Conservation (phyloP, 129 eudicot genomes). For the Tagetes erecta region DNA sequence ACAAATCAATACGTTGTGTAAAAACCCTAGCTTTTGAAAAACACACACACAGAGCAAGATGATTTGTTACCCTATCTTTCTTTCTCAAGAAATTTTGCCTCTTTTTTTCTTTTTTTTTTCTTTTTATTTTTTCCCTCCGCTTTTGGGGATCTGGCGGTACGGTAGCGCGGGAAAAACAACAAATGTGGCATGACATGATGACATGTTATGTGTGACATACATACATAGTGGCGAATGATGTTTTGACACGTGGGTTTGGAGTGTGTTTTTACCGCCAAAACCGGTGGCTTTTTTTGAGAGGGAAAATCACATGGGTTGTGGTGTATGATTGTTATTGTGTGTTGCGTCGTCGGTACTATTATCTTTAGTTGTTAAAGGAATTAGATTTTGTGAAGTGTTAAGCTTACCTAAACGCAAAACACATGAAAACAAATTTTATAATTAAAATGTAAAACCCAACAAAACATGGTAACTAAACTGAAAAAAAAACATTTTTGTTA, state of each 20-base stretch:
- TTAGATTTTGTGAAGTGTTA: too few relatives aligned
- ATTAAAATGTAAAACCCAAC: too few relatives aligned
- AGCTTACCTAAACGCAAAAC: too few relatives aligned
- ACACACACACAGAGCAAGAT: slow-evolving; percentile 11
- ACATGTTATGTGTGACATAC: slow-evolving; percentile 33
- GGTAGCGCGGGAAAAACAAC: slow-evolving; percentile 66
- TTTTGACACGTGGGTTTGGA: slow-evolving; percentile 14
- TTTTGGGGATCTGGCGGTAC: slow-evolving; percentile 48
- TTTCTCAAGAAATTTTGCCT: background rate
- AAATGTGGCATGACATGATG: slow-evolving; percentile 30
- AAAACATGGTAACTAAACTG: too few relatives aligned
- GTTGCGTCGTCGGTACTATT: slow-evolving; percentile 5
- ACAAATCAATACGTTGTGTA: background rate
- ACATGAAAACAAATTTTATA: too few relatives aligned
- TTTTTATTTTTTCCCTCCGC: slow-evolving; percentile 25
- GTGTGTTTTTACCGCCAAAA: slow-evolving; percentile 40
- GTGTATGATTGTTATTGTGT: slow-evolving; percentile 28
- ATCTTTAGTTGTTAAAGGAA: background rate
- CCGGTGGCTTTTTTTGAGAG: slow-evolving; percentile 26
- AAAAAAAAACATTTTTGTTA: too few relatives aligned
- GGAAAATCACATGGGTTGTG: slow-evolving; percentile 21
- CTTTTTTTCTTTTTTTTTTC: too few relatives aligned
- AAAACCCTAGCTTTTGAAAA: slow-evolving; percentile 12
- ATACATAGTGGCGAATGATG: slow-evolving; percentile 15
- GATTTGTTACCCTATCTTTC: slow-evolving; percentile 12